Evolutionary conservation across 306 rosid species (phyloP).

Genomic region (barrel medic (Medicago truncatula)): MtrunA17r5.0-ANR NC_053048.1:44295501-44296000

Average conservation of each 20-base stretch:
- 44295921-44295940: constrained; percentile 92
- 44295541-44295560: no score
- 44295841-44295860: constrained; percentile 60
- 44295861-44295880: constrained; percentile 65
- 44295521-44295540: no score
- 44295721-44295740: constrained; percentile 57
- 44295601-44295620: no score
- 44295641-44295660: no score
- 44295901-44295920: constrained; percentile 92
- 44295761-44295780: constrained; percentile 79
- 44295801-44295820: constrained; percentile 41
- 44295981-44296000: constrained; percentile 60
- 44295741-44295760: constrained; percentile 50
- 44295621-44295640: no score
- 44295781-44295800: constrained; percentile 47
- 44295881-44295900: constrained; percentile 73
- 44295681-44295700: no score
- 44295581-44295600: no score
- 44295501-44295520: no score
- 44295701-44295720: constrained; percentile 29
- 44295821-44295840: constrained; percentile 51
- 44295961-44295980: constrained; percentile 58
- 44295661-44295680: no score
- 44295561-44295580: no score
- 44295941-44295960: constrained; percentile 44